phyloP scores from a whole-genome alignment of 768 basidiomycete species.

The Rubroboletus pulcherrimus region DNA sequence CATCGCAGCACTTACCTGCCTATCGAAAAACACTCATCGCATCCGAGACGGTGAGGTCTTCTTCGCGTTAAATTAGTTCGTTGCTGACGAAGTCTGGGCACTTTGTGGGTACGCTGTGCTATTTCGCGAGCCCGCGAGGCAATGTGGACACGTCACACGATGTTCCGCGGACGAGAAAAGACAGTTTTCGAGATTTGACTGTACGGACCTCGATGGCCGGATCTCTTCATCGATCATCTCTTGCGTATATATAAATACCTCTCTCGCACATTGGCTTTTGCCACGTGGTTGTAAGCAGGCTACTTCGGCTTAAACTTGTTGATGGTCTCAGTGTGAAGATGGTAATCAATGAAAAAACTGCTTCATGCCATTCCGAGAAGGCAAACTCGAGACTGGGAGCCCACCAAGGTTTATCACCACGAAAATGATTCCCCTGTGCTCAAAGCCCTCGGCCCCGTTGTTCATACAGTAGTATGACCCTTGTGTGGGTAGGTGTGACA shows the following conservation, averaged over 20 bases:
- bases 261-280: background rate
- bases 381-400: background rate
- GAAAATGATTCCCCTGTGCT: background rate
- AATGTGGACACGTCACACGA: background rate
- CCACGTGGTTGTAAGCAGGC: background rate
- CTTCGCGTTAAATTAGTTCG: background rate
- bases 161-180: background rate
- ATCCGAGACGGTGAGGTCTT: background rate
- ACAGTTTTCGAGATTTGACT: background rate
- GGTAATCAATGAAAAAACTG: constrained; percentile 4
- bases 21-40: background rate
- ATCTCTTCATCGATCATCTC: background rate
- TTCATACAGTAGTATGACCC: background rate
- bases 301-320: background rate
- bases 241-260: background rate
- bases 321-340: constrained; percentile 1
- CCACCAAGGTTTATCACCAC: background rate
- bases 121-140: background rate
- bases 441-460: background rate
- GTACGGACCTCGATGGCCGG: background rate
- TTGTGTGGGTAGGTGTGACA: background rate
- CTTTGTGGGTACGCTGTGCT: background rate
- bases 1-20: background rate
- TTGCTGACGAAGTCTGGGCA: background rate
- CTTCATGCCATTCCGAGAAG: background rate